phyloP scores from a whole-genome alignment of 108 stramenopile genomes.

The Bacterosira constricta region DNA sequence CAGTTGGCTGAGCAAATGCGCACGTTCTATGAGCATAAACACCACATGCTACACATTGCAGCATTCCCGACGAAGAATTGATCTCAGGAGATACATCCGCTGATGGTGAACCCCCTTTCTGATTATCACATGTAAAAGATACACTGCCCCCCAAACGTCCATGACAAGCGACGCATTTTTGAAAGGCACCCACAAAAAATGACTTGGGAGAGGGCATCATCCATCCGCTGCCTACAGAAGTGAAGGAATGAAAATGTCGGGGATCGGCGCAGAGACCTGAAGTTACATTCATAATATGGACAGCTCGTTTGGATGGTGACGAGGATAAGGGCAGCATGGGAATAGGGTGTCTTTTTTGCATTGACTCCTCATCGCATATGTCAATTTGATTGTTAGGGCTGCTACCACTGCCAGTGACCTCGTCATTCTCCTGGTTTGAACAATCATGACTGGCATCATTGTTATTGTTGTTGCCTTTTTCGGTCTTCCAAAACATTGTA shows the following conservation, averaged over 20 bases:
- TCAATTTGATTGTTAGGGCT: no score
- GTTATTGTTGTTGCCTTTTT: no score
- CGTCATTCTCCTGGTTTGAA: no score
- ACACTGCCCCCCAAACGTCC: constrained; percentile 40
- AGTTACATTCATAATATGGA: constrained; percentile 31
- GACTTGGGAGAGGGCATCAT: constrained; percentile 37
- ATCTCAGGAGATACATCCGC: background rate
- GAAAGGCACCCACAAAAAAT: constrained; percentile 50
- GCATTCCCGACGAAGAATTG: constrained; percentile 23
- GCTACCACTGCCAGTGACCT: no score
- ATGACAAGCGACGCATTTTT: constrained; percentile 61
- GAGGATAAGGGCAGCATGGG: background rate
- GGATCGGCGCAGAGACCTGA: constrained; percentile 53
- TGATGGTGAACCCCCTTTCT: background rate
- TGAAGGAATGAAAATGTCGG: constrained; percentile 72
- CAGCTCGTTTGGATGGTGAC: constrained; percentile 33
- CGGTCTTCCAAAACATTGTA: no score
- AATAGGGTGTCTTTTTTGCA: no score
- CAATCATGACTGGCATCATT: no score
- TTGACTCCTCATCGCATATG: no score
- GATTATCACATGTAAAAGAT: background rate
- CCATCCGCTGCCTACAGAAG: constrained; percentile 35
- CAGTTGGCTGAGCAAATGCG: constrained; percentile 42
- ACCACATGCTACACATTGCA: constrained; percentile 73
- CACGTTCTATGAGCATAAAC: constrained; percentile 76